phyloP scores from a whole-genome alignment of 2,329 filamentous ascomycete genomes.

The Colletotrichum agaves region DNA sequence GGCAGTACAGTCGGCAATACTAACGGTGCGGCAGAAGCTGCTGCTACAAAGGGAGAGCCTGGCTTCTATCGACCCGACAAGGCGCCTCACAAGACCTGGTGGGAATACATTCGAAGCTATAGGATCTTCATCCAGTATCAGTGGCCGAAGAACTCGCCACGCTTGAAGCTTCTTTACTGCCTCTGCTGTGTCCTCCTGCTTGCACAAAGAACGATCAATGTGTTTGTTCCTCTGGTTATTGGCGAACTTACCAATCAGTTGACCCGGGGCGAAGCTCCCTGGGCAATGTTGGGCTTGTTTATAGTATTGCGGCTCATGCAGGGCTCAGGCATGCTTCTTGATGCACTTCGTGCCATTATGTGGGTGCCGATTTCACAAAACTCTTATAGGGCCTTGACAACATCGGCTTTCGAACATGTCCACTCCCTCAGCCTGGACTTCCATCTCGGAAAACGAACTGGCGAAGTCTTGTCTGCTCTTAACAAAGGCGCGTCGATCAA shows the following conservation, averaged over 20 bases:
- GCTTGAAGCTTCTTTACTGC: constrained; percentile 81
- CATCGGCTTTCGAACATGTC: constrained; percentile 96
- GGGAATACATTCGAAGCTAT: constrained; percentile 94
- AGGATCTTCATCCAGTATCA: constrained; percentile 95
- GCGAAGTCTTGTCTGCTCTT: constrained; percentile 92
- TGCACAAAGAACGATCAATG: constrained; percentile 84
- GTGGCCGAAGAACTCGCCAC: constrained; percentile 85
- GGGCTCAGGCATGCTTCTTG: constrained; percentile 87
- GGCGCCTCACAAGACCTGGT: constrained; percentile 90
- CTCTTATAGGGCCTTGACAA: constrained; percentile 92
- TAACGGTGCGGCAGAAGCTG: constrained; percentile 54
- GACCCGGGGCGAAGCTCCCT: constrained; percentile 65
- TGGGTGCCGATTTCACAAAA: constrained; percentile 99
- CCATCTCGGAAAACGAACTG: constrained; percentile 94
- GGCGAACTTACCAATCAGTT: constrained; percentile 83
- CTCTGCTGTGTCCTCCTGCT: constrained; percentile 85
- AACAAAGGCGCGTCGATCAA: constrained; percentile 98
- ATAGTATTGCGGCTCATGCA: constrained; percentile 85
- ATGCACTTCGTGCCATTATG: constrained; percentile 81
- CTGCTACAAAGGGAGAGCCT: constrained; percentile 62
- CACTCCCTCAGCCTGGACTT: constrained; percentile 96
- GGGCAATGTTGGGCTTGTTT: constrained; percentile 74
- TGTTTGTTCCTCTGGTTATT: constrained; percentile 85
- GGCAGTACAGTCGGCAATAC: constrained; percentile 44
- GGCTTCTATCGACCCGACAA: constrained; percentile 92